Evolutionary conservation across 495 filamentous ascomycete genomes (phyloP), one percentile per base, ranked within the genome.

Genomic region (Penicillium tannophilum): DNA sequence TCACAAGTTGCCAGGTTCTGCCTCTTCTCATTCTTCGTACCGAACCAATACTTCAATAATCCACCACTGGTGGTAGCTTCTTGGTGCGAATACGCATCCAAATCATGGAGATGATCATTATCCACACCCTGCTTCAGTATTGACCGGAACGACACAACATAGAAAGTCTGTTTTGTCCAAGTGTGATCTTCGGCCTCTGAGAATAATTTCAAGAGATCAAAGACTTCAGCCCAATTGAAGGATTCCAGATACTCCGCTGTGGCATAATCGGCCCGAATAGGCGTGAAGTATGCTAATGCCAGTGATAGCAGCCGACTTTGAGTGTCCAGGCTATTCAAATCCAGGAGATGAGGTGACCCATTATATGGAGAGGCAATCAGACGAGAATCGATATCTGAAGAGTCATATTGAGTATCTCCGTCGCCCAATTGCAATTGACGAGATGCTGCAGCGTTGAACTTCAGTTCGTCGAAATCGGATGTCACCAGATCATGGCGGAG

Each of bases 41-140:
- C 89, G 68, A 90, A 93, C 90, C 90, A 94, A 74, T 93, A 92
- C 83, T 95, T 94, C 64, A 96, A 74, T 66, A 97, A 79, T n/a
- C 92, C 92, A 2, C 91, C 91, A 61, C 86, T 88, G 35, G 77
- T 77, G 5, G 82, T 86, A 11, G 92, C 92, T 71, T 96, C 91
- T 28, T 79, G 77, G 64, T 95, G 92, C 12, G 90, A 89, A 46
- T 82, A 81, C 62, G 83, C 83, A 70, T 97, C 92, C 56, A 96
- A 73, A 17, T 75, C 75, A 51, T 83, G 82, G 14, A 97, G 75
- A 31, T 86, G 75, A 6, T 81, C 79, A 53, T 80, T 79, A 59
- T 89, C 82, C 0, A 84, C 86, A 9, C 77, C 82, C 2, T 81
- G 79, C 6, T 81, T 79, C 17, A 94, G 82, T 54, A 73, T 80